These are phyloP conservation scores for Hypoxylon subgilvum DNA, from an alignment of 495 filamentous ascomycete species.

Conservation along the genomic window DNA sequence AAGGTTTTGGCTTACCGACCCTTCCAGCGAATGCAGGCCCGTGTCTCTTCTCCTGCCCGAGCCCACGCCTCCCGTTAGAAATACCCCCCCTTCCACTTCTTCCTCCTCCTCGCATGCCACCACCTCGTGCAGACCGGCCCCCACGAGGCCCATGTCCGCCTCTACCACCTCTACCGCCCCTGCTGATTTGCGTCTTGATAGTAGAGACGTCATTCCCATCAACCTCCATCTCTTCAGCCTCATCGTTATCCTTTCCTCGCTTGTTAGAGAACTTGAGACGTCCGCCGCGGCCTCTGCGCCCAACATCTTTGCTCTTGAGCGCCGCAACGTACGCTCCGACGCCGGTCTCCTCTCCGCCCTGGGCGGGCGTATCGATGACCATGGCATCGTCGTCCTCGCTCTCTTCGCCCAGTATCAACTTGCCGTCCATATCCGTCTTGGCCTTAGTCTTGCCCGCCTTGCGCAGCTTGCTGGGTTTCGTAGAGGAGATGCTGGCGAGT, in stretches of 20 bases:
- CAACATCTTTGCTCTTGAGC: slow-evolving; percentile 81
- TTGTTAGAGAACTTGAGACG: slow-evolving; percentile 85
- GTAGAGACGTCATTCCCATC: slow-evolving; percentile 65
- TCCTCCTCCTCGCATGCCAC: slow-evolving; percentile 41
- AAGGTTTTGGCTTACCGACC: slow-evolving; percentile 49
- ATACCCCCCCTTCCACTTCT: slow-evolving; percentile 53
- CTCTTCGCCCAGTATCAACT: slow-evolving; percentile 75
- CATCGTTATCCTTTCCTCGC: slow-evolving; percentile 63
- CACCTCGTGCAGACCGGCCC: slow-evolving; percentile 32
- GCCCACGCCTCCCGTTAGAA: slow-evolving; percentile 51
- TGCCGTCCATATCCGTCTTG: slow-evolving; percentile 83
- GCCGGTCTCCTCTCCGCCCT: slow-evolving; percentile 61
- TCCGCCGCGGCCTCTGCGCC: slow-evolving; percentile 79
- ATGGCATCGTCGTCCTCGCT: slow-evolving; percentile 59
- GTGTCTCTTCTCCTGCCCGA: slow-evolving; percentile 54
- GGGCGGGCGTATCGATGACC: slow-evolving; percentile 61
- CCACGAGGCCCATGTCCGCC: slow-evolving; percentile 23
- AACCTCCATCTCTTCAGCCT: slow-evolving; percentile 71
- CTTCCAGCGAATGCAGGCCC: slow-evolving; percentile 42
- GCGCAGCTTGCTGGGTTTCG: slow-evolving; percentile 71
- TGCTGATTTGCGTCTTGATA: slow-evolving; percentile 54
- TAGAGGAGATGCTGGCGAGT: slow-evolving; percentile 89
- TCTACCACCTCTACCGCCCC: slow-evolving; percentile 28
- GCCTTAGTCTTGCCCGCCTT: slow-evolving; percentile 66
- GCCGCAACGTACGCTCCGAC: slow-evolving; percentile 93